Conservation (phyloP, 768 basidiomycete species). For the Heimioporus sp. region DNA sequence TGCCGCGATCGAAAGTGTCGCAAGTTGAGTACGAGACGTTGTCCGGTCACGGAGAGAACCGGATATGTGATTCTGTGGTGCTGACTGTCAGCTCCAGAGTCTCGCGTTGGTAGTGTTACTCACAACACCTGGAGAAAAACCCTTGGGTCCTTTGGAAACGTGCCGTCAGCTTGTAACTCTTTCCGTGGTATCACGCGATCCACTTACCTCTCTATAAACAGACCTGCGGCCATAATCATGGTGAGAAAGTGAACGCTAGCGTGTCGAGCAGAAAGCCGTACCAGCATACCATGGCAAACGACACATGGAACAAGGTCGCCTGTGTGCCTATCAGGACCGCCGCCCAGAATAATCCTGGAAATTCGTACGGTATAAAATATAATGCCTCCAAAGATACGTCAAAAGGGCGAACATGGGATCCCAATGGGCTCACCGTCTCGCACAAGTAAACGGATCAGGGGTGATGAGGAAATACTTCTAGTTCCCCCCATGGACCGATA, state of each 20-base stretch:
- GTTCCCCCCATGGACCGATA: background rate
- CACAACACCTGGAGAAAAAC: background rate
- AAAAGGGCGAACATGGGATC: background rate
- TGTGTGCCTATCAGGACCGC: background rate
- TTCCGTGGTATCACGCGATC: background rate
- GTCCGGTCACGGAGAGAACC: background rate
- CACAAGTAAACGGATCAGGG: background rate
- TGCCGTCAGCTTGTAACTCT: background rate
- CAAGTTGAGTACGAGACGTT: slow-evolving; percentile 2
- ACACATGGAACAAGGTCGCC: background rate
- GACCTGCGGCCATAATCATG: background rate
- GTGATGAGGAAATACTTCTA: background rate
- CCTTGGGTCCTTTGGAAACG: background rate
- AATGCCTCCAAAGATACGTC: background rate
- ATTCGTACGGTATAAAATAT: slow-evolving; percentile 1
- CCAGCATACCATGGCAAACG: background rate
- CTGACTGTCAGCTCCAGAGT: background rate
- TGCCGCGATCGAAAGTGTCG: background rate
- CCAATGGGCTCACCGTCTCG: slow-evolving; percentile 11
- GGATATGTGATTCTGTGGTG: background rate
- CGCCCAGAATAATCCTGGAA: background rate
- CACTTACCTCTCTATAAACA: background rate
- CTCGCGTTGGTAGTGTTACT: background rate
- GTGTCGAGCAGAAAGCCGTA: background rate
- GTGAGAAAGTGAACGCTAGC: background rate